Evolutionary conservation across 163 green algal species (phyloP).

Genomic region (Volvox carteri): DNA sequence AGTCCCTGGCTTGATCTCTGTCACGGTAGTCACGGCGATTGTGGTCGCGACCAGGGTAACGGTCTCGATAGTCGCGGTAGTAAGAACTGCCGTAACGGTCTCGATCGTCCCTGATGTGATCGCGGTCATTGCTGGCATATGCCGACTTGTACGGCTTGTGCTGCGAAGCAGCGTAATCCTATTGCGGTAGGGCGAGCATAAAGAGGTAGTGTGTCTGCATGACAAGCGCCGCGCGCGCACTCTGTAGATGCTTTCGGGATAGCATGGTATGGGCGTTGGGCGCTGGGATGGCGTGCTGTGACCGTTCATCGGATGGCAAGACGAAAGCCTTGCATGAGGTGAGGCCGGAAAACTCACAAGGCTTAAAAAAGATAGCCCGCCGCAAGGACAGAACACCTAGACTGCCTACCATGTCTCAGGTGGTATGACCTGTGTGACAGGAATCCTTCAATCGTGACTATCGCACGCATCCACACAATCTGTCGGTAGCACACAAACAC

Average conservation of each 20-base stretch:
- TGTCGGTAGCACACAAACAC: background rate
- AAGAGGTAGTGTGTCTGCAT: too few relatives aligned
- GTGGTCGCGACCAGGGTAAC: background rate
- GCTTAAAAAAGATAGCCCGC: background rate
- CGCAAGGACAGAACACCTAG: background rate
- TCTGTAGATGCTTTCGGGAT: too few relatives aligned
- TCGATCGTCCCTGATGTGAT: background rate
- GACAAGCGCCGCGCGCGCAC: too few relatives aligned
- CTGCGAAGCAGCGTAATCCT: too few relatives aligned
- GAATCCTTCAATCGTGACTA: background rate
- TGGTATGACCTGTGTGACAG: background rate
- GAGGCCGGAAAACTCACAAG: too few relatives aligned
- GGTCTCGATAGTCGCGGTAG: background rate
- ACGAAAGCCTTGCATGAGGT: too few relatives aligned
- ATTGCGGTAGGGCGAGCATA: too few relatives aligned
- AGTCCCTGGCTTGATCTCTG: background rate
- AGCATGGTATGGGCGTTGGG: too few relatives aligned
- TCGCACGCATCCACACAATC: background rate
- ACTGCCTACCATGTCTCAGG: background rate
- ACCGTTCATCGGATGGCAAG: too few relatives aligned
- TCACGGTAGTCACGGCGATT: background rate
- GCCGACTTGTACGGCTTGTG: background rate
- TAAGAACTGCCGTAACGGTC: background rate
- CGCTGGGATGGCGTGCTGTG: too few relatives aligned
- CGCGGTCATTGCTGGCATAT: too few relatives aligned